Base-by-base conservation (phyloP, 2,329 filamentous ascomycete genomes). In the Tolypocladium album region DNA sequence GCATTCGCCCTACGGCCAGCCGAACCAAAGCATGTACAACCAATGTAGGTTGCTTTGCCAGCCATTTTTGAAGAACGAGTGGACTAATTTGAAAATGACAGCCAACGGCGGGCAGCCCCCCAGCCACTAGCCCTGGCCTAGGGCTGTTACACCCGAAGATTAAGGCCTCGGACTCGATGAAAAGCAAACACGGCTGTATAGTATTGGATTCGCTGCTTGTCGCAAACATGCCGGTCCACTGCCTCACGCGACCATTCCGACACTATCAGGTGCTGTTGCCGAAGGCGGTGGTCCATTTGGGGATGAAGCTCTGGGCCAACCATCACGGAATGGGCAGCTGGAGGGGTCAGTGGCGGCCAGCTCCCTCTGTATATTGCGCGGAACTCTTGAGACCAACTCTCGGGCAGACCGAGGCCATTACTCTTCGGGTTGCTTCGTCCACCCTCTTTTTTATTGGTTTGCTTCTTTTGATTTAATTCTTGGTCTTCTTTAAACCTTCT, bases 1-100 rank as follows among this genome's bases (percentile, higher is more conserved):
- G 57, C 79, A 83, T 57, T 84, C 82, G 15, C 82, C 82, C 5
- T 85, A 85, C 64, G 81, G 79, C 58, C 79, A 80, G 68, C 78
- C 81, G 31, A 80, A 76, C 65, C 79, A 81, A 71, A 78, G 79
- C 71, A 82, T 86, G 74, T 86, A 86, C 69, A 83, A 72, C 71
- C 83, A 84, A 74, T 79, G 82, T 80, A 75, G 78, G 72, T 72
- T 57, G 27, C 22, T 40, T 31, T 13, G 24, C 55, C 40, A 4
- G 34, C 39, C 17, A 31, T 20, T 5, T 8, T 31, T 52, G 4
- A 52, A 20, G 15, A 52, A 52, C 24, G 15, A 31, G 24, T 6
- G 9, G 43, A 39, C 50, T 58, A 50, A 40, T 47, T 47, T 13
- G 22, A 31, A 31, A 3, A 20, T 39, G 11, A 31, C 53, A 63